These are phyloP conservation scores for Candolleomyces efflorescens DNA, from an alignment of 768 basidiomycete genomes.

Conservation along the genomic window DNA sequence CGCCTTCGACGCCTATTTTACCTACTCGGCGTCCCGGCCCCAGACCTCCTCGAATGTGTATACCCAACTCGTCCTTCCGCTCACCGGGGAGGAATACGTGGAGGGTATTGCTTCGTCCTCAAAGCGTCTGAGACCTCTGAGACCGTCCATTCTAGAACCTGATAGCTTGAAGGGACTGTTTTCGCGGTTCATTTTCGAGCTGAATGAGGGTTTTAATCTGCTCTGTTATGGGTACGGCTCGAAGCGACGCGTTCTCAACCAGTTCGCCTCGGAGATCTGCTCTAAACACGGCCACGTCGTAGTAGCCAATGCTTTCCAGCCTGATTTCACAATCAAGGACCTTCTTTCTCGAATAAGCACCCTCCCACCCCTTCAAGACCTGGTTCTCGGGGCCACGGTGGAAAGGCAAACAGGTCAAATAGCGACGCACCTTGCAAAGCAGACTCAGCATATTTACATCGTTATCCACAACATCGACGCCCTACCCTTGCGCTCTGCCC, in stretches of 20 bases:
- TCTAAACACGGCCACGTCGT: constrained; percentile 65
- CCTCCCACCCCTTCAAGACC: constrained; percentile 36
- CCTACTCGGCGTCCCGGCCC: constrained; percentile 51
- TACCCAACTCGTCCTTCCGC: constrained; percentile 66
- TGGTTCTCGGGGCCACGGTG: constrained; percentile 33
- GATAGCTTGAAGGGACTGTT: constrained; percentile 38
- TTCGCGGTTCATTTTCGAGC: constrained; percentile 62
- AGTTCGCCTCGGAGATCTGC: constrained; percentile 60
- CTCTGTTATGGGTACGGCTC: constrained; percentile 89
- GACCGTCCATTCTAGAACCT: constrained; percentile 29
- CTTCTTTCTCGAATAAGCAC: constrained; percentile 58
- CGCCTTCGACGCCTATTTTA: constrained; percentile 86
- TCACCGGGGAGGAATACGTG: constrained; percentile 61
- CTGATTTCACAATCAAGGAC: constrained; percentile 63
- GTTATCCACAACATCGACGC: constrained; percentile 90
- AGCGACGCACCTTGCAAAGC: constrained; percentile 53
- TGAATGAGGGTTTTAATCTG: constrained; percentile 82
- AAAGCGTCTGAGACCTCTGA: constrained; percentile 25
- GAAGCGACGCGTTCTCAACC: constrained; percentile 72
- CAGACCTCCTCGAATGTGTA: constrained; percentile 80
- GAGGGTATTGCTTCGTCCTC: constrained; percentile 32
- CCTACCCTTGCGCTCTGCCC: constrained; percentile 57
- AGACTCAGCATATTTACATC: constrained; percentile 58
- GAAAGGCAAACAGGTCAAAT: constrained; percentile 67
- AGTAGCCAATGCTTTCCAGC: constrained; percentile 75